These are phyloP conservation scores for Pleoardoris graminearum DNA, from an alignment of 2,329 filamentous ascomycete species.

Conservation along the genomic window DNA sequence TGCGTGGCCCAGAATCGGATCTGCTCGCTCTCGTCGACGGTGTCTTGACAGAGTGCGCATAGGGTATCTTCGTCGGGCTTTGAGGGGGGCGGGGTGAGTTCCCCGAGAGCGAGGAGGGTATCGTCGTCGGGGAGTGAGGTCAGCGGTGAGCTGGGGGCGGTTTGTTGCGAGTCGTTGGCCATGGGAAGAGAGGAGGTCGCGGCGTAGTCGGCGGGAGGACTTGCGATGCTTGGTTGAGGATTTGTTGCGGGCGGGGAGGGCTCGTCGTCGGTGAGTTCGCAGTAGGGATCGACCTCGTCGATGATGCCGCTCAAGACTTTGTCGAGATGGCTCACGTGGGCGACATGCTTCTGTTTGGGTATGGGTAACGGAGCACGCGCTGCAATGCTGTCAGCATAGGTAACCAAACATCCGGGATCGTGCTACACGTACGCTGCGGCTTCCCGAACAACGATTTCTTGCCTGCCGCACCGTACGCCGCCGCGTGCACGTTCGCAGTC, in stretches of 20 bases:
- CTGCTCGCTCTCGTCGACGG: conserved; percentile 53
- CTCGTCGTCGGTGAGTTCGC: background rate
- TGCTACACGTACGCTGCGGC: background rate
- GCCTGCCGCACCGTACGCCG: background rate
- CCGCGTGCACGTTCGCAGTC: conserved; percentile 13
- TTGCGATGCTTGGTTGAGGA: conserved; percentile 8
- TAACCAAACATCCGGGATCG: background rate
- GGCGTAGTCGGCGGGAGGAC: conserved; percentile 7
- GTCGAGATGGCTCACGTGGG: background rate
- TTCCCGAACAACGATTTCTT: background rate
- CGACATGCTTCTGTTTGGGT: background rate
- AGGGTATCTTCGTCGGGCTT: conserved; percentile 15
- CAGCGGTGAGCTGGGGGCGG: conserved; percentile 12
- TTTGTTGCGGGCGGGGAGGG: conserved; percentile 4
- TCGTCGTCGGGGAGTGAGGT: conserved; percentile 8
- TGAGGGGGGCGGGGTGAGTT: conserved; percentile 13
- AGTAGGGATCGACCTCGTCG: background rate
- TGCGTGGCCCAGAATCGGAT: conserved; percentile 30
- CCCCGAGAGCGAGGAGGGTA: conserved; percentile 15
- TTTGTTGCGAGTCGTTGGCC: conserved; percentile 3
- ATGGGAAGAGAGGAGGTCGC: background rate
- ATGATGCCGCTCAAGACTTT: background rate
- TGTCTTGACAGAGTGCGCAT: conserved; percentile 70
- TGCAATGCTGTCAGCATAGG: background rate
- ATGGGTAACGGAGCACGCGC: background rate